Evolutionary conservation across 1,284 basidiomycete species (phyloP).

Genomic region (Rhodofomes roseus): DNA sequence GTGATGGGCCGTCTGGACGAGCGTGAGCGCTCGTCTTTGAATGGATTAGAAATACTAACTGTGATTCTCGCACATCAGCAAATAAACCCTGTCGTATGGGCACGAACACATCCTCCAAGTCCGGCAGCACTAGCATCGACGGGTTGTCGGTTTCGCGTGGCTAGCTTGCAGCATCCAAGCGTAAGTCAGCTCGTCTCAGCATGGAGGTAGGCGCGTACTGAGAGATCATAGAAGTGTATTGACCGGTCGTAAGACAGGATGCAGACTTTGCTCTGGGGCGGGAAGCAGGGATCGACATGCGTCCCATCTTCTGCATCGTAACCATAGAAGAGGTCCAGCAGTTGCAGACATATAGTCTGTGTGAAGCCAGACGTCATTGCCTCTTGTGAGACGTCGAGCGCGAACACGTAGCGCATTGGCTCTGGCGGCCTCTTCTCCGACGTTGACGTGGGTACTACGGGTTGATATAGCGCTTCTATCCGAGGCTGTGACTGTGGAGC

Average conservation of each 20-base stretch:
- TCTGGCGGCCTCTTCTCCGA: slow-evolving; percentile 53
- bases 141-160: slow-evolving; percentile 49
- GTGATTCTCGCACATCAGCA: slow-evolving; percentile 71
- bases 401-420: slow-evolving; percentile 83
- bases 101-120: slow-evolving; percentile 89
- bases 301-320: slow-evolving; percentile 38
- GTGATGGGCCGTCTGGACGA: slow-evolving; percentile 52
- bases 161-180: slow-evolving; percentile 32
- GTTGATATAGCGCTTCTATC: slow-evolving; percentile 50
- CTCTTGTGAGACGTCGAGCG: slow-evolving; percentile 81
- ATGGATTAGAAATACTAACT: slow-evolving; percentile 35
- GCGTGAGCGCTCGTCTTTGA: not conserved
- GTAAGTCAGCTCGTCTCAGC: not conserved
- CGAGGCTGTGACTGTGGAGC: slow-evolving; percentile 63
- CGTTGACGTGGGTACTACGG: slow-evolving; percentile 40
- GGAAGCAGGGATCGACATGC: slow-evolving; percentile 46
- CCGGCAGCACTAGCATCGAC: slow-evolving; percentile 83
- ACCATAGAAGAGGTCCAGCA: slow-evolving; percentile 74
- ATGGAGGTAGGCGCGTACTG: slow-evolving; percentile 48
- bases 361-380: slow-evolving; percentile 76
- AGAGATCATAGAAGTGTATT: slow-evolving; percentile 90
- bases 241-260: slow-evolving; percentile 85
- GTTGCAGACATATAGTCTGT: slow-evolving; percentile 60
- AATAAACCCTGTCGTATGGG: slow-evolving; percentile 79
- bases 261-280: slow-evolving; percentile 55